Conservation (phyloP, 2,329 filamentous ascomycete genomes). For the Plectosphaerella cucumerina region DNA sequence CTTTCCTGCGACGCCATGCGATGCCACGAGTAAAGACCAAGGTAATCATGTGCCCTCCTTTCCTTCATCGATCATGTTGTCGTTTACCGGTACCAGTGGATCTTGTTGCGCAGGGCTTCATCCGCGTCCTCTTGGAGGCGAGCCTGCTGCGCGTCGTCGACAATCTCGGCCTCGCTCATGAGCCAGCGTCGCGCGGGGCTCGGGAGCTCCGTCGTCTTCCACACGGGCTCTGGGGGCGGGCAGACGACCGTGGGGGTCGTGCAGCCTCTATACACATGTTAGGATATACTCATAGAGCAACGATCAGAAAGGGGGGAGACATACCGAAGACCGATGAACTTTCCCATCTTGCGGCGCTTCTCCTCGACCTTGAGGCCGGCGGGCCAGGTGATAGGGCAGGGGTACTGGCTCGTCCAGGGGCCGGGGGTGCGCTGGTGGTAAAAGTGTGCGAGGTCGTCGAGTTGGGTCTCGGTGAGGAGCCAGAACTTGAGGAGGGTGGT, state of each 20-base stretch:
- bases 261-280: slow-evolving; percentile 2
- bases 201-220: slow-evolving; percentile 20
- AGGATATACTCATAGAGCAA: slow-evolving; percentile 12
- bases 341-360: slow-evolving; percentile 68
- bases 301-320: slow-evolving; percentile 29
- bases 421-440: slow-evolving; percentile 66
- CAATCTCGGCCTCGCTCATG: slow-evolving; percentile 44
- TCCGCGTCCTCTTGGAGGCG: slow-evolving; percentile 35
- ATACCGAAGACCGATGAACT: slow-evolving; percentile 68
- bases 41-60: background rate
- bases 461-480: slow-evolving; percentile 66
- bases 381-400: slow-evolving; percentile 63
- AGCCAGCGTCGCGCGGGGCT: slow-evolving; percentile 25
- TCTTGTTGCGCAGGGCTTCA: slow-evolving; percentile 44
- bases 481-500: slow-evolving; percentile 65
- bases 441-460: slow-evolving; percentile 66
- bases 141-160: slow-evolving; percentile 35
- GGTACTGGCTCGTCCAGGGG: slow-evolving; percentile 56
- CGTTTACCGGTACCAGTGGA: slow-evolving; percentile 24
- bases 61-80: background rate
- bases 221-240: background rate
- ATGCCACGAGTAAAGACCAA: too few species aligned
- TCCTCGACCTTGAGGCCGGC: slow-evolving; percentile 52
- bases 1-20: too few species aligned
- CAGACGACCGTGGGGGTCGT: background rate